These are phyloP conservation scores for Periconia sp. DNA, from an alignment of 2,329 filamentous ascomycete species.

Conservation along the genomic window DNA sequence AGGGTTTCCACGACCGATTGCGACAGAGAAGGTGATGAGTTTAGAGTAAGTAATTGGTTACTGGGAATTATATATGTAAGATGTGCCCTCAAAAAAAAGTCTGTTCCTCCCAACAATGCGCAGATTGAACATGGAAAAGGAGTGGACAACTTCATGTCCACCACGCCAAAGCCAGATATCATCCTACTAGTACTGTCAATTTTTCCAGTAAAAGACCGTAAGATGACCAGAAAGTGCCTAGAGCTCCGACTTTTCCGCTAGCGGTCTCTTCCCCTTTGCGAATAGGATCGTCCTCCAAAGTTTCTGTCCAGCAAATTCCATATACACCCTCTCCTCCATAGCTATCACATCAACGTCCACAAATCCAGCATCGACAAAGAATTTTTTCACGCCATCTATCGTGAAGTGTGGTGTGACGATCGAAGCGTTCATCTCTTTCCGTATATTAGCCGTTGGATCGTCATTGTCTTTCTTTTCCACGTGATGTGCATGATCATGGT, in stretches of 20 bases:
- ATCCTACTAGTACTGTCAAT: no score
- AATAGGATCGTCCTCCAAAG: conserved; percentile 57
- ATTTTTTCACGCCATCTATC: conserved; percentile 61
- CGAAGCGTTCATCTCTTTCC: conserved; percentile 53
- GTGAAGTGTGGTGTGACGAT: conserved; percentile 72
- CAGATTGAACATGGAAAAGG: no score
- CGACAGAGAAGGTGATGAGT: no score
- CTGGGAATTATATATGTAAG: no score
- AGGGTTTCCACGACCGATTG: no score
- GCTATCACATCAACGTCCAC: conserved; percentile 64
- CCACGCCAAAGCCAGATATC: no score
- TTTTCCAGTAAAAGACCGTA: no score
- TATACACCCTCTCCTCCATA: conserved; percentile 58
- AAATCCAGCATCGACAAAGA: conserved; percentile 69
- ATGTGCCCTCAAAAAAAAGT: no score
- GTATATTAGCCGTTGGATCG: conserved; percentile 11
- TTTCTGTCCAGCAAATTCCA: conserved; percentile 47
- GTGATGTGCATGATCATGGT: conserved; percentile 11
- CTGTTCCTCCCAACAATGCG: no score
- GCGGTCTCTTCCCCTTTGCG: conserved; percentile 56
- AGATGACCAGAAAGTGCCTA: no score
- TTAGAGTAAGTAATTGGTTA: no score
- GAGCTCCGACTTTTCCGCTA: conserved; percentile 33
- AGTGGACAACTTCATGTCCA: no score
- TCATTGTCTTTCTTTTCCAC: conserved; percentile 11